These are phyloP conservation scores for Berberis vulgaris DNA, from an alignment of 164 flowering plant species.

Conservation along the genomic window DNA sequence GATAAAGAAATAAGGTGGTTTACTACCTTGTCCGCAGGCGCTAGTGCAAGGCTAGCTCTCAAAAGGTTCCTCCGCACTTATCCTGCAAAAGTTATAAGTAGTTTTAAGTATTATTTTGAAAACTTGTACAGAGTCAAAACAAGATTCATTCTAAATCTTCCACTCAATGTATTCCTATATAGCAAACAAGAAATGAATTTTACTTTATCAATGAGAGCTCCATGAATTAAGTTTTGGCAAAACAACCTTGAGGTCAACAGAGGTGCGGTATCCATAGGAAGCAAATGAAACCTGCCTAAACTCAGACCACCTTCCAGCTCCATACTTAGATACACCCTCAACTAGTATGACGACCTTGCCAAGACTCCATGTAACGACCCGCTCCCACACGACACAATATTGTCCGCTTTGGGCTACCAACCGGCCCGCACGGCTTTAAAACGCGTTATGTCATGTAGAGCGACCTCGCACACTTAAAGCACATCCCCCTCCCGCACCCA, in stretches of 20 bases:
- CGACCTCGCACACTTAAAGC: too few relatives aligned
- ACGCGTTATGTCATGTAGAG: too few relatives aligned
- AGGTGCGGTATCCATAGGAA: slow-evolving; percentile 71
- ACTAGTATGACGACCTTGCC: slow-evolving; percentile 79
- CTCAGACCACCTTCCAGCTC: slow-evolving; percentile 98
- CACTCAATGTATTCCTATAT: too few relatives aligned
- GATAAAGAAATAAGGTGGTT: slow-evolving; percentile 11
- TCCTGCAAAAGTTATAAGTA: slow-evolving; percentile 40
- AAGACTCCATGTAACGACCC: too few relatives aligned
- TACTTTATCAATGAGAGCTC: not conserved
- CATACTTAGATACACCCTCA: slow-evolving; percentile 89
- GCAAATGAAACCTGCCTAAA: slow-evolving; percentile 81
- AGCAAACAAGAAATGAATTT: too few relatives aligned
- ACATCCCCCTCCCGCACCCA: too few relatives aligned
- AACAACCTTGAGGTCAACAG: slow-evolving; percentile 72
- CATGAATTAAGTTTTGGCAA: not conserved
- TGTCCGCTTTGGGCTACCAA: too few relatives aligned
- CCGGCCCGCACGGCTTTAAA: too few relatives aligned
- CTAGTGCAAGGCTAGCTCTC: slow-evolving; percentile 73
- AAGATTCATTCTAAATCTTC: too few relatives aligned
- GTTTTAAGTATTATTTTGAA: too few relatives aligned
- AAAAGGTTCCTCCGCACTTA: slow-evolving; percentile 97
- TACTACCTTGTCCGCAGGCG: slow-evolving; percentile 55
- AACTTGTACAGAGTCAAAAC: too few relatives aligned
- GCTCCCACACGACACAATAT: too few relatives aligned